Percentiles rank a stretch among this genome's conserved stretches.
Evolutionary conservation across 257 asterid species (phyloP).

Genomic region (Scutellaria baicalensis): DNA sequence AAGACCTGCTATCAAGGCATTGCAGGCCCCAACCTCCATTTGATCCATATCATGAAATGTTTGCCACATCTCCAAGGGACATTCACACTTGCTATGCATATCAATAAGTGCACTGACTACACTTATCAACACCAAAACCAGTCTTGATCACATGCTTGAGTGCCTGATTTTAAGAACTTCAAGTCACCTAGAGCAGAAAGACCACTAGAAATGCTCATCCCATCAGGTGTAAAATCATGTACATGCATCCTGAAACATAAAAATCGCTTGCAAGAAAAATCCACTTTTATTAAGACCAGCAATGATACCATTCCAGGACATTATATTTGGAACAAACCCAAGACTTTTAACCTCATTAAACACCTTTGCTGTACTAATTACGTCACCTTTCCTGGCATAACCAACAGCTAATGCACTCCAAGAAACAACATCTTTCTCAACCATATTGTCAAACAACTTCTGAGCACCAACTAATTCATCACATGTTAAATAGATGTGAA

Average conservation of each 20-base stretch:
- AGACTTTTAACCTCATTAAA: slow-evolving; percentile 31
- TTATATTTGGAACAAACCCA: slow-evolving; percentile 57
- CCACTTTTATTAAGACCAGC: slow-evolving; percentile 91
- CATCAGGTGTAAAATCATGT: slow-evolving; percentile 49
- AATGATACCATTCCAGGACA: slow-evolving; percentile 92
- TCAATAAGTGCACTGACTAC: slow-evolving; percentile 68
- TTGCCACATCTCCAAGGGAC: slow-evolving; percentile 39
- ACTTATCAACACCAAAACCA: slow-evolving; percentile 59
- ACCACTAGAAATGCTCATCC: slow-evolving; percentile 68
- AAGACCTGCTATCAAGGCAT: slow-evolving; percentile 72
- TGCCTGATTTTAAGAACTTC: slow-evolving; percentile 43
- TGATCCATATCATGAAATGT: slow-evolving; percentile 50
- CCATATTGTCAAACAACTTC: slow-evolving; percentile 47
- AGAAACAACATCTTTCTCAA: slow-evolving; percentile 50
- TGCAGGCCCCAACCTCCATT: slow-evolving; percentile 60
- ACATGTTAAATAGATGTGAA: slow-evolving; percentile 69
- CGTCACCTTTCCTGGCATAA: slow-evolving; percentile 76
- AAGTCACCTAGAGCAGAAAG: slow-evolving; percentile 76
- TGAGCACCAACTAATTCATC: slow-evolving; percentile 39
- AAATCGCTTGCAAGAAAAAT: slow-evolving; percentile 47
- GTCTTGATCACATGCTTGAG: slow-evolving; percentile 51
- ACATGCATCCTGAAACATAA: slow-evolving; percentile 60
- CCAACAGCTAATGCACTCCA: slow-evolving; percentile 81
- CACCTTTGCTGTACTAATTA: slow-evolving; percentile 35
- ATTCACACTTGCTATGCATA: slow-evolving; percentile 71